A percentile compares a stretch with the other conserved stretches of the same genome.
Conservation (phyloP, 805 yeast species). For the Candida berthetii region DNA sequence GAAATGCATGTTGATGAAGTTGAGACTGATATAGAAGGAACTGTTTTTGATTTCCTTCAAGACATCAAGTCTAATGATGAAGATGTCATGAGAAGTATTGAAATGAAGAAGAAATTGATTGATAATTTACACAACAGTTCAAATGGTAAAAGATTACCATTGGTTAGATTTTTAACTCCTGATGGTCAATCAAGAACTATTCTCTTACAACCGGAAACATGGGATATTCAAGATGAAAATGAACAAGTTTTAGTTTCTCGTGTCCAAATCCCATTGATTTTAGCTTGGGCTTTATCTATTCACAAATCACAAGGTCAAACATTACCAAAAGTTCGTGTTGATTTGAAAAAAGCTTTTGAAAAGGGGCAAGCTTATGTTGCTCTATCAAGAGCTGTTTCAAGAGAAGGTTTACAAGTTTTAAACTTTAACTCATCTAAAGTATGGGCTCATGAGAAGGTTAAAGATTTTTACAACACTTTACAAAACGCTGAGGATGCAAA, state of each 20-base stretch:
- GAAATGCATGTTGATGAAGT: slow-evolving; percentile 14
- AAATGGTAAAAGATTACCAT: slow-evolving; percentile 50
- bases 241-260: slow-evolving; percentile 66
- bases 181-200: slow-evolving; percentile 73
- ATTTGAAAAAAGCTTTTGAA: slow-evolving; percentile 72
- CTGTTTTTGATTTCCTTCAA: slow-evolving; percentile 42
- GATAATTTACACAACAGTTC: slow-evolving; percentile 37
- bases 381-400: slow-evolving; percentile 77
- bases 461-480: slow-evolving; percentile 56
- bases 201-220: slow-evolving; percentile 73
- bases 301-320: slow-evolving; percentile 97
- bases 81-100: slow-evolving; percentile 25
- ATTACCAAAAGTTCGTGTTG: slow-evolving; percentile 67
- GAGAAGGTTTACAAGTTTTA: slow-evolving; percentile 77
- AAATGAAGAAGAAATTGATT: slow-evolving; percentile 42
- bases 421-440: slow-evolving; percentile 65
- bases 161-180: slow-evolving; percentile 68
- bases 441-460: slow-evolving; percentile 64
- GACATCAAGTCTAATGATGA: slow-evolving; percentile 18
- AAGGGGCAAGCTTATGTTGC: slow-evolving; percentile 97
- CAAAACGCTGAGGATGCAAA: slow-evolving; percentile 23
- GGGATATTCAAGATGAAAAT: slow-evolving; percentile 73
- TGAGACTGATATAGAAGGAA: slow-evolving; percentile 29
- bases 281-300: slow-evolving; percentile 96
- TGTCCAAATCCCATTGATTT: slow-evolving; percentile 75